Conservation (phyloP, 2,329 filamentous ascomycete species). For the Pseudogymnoascus sp. region DNA sequence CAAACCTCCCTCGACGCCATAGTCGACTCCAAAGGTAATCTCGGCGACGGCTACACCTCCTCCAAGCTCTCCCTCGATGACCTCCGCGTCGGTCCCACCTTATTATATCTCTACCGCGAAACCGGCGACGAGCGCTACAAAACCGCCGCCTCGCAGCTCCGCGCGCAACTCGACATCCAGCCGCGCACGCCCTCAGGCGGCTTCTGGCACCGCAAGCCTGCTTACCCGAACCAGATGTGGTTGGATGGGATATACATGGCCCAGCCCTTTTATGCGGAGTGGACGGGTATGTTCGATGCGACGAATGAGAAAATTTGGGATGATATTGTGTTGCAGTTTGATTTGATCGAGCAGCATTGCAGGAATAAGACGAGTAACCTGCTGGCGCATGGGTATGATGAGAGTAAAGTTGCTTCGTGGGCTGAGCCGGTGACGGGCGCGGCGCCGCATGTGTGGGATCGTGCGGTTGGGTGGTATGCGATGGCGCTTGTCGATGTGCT, state of each 20-base stretch:
- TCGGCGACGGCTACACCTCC: slow-evolving; percentile 40
- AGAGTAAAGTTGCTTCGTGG: slow-evolving; percentile 30
- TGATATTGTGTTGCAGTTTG: slow-evolving; percentile 25
- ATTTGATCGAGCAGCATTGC: slow-evolving; percentile 22
- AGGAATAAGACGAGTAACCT: slow-evolving; percentile 24
- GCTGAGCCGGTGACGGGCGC: slow-evolving; percentile 31
- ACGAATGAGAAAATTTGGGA: slow-evolving; percentile 26
- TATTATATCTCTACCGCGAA: slow-evolving; percentile 43
- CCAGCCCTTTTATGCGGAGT: slow-evolving; percentile 26
- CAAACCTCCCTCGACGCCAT: slow-evolving; percentile 41
- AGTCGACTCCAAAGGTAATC: slow-evolving; percentile 40
- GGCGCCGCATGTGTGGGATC: slow-evolving; percentile 33
- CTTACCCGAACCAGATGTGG: slow-evolving; percentile 51
- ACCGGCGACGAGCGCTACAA: slow-evolving; percentile 43
- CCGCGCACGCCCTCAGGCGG: slow-evolving; percentile 45
- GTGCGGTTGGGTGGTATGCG: slow-evolving; percentile 34
- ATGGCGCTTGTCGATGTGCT: slow-evolving; percentile 34
- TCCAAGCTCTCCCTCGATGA: slow-evolving; percentile 46
- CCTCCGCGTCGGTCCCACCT: slow-evolving; percentile 46
- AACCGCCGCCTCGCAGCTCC: slow-evolving; percentile 40
- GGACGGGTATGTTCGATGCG: slow-evolving; percentile 21
- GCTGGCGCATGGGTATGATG: slow-evolving; percentile 34
- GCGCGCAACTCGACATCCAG: slow-evolving; percentile 41
- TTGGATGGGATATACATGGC: slow-evolving; percentile 50
- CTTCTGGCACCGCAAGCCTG: slow-evolving; percentile 46